Evolutionary conservation across 2,329 filamentous ascomycete species (phyloP).

Genomic region (Raffaelea albimanens): DNA sequence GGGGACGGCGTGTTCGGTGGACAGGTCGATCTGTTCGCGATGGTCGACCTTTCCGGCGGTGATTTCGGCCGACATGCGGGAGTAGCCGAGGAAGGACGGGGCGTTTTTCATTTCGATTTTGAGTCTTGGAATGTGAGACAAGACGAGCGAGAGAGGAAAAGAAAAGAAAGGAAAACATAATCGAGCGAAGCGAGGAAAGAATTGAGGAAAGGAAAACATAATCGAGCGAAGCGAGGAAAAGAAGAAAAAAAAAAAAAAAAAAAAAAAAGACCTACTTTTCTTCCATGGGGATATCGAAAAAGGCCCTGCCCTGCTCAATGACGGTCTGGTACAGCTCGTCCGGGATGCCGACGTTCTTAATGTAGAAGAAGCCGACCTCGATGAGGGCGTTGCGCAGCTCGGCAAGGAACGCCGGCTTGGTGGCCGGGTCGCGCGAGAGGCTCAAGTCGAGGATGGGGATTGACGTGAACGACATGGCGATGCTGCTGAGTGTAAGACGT

Average conservation of each 20-base stretch:
- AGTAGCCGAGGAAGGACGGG: constrained; percentile 62
- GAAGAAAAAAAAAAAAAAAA: not conserved
- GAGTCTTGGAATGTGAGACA: constrained; percentile 28
- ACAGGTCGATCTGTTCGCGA: constrained; percentile 79
- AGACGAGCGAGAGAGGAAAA: not conserved
- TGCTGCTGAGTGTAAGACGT: not conserved
- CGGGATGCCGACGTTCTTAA: constrained; percentile 68
- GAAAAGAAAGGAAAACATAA: not conserved
- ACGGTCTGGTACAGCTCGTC: constrained; percentile 56
- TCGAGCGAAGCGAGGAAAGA: no score
- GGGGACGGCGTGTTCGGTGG: constrained; percentile 64
- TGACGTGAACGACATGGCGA: constrained; percentile 56
- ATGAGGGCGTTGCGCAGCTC: constrained; percentile 67
- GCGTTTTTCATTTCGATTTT: constrained; percentile 67
- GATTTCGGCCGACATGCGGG: constrained; percentile 54
- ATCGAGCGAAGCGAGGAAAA: no score
- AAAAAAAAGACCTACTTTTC: constrained; percentile 50
- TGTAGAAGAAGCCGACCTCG: constrained; percentile 81
- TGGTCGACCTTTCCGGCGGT: constrained; percentile 71
- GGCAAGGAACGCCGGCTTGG: constrained; percentile 63
- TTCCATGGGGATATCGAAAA: constrained; percentile 66
- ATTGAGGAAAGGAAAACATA: no score
- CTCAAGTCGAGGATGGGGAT: constrained; percentile 73
- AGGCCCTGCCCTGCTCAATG: constrained; percentile 56
- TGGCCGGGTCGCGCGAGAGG: constrained; percentile 48